Evolutionary conservation across 73 alveolate species (phyloP).

Genomic region (Breviolum minutum): DNA sequence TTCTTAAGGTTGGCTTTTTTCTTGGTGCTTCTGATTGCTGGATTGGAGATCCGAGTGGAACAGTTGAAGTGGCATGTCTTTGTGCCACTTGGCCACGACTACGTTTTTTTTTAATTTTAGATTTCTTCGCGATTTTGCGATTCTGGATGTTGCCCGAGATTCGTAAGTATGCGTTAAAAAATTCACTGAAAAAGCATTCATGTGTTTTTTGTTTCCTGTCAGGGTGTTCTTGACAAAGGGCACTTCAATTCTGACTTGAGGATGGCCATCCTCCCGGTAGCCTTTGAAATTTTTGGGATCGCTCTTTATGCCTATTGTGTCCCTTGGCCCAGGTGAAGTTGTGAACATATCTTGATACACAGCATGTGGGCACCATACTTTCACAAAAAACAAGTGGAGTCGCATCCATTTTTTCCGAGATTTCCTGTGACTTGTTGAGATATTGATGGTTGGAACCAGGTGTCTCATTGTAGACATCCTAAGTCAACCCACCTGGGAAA

Average conservation of each 20-base stretch:
- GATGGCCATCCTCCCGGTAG: conserved; percentile 52
- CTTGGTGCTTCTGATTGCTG: conserved; percentile 73
- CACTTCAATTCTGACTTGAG: background rate
- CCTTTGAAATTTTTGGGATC: conserved; percentile 48
- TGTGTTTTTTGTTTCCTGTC: too few species aligned
- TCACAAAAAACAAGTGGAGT: too few species aligned
- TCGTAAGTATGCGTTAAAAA: background rate
- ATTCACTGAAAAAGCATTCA: too few species aligned
- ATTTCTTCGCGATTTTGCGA: background rate
- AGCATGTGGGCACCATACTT: too few species aligned
- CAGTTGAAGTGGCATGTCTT: conserved; percentile 38
- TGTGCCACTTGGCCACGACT: background rate
- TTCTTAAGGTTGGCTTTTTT: conserved; percentile 52
- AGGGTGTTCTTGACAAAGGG: background rate
- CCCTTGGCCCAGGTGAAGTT: background rate
- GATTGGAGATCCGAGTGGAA: conserved; percentile 51
- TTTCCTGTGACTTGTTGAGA: too few species aligned
- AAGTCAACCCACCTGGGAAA: background rate
- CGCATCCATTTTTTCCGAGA: too few species aligned
- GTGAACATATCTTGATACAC: too few species aligned
- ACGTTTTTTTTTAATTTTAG: background rate
- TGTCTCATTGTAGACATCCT: background rate
- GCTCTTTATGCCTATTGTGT: conserved; percentile 28
- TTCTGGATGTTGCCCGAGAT: background rate
- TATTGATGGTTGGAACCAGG: too few species aligned